phyloP scores from a whole-genome alignment of 139 green algal species.

The Chlamydomonas schloesseri region DNA sequence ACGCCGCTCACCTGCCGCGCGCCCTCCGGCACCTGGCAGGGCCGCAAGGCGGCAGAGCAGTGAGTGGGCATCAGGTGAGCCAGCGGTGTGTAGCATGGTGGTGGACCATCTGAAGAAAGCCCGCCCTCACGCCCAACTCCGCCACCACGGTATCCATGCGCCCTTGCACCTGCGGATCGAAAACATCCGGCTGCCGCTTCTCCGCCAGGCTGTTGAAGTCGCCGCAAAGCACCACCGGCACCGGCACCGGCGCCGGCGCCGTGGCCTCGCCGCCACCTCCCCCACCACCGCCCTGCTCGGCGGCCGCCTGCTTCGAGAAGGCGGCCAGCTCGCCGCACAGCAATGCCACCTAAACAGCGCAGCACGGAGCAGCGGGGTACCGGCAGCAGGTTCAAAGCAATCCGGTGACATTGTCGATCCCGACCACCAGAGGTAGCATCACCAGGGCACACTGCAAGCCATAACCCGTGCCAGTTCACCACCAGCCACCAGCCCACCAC shows the following conservation, averaged over 20 bases:
- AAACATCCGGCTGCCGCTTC: conserved; percentile 43
- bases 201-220: conserved; percentile 62
- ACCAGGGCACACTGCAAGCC: too few species aligned
- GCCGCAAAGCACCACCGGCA: conserved; percentile 55
- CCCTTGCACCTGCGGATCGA: conserved; percentile 25
- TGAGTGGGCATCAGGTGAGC: not conserved
- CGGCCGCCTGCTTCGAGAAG: conserved; percentile 3
- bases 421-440: too few species aligned
- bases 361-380: too few species aligned
- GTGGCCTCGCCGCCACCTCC: not conserved
- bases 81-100: too few species aligned
- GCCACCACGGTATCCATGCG: too few species aligned
- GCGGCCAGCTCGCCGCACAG: conserved; percentile 38
- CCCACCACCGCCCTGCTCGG: not conserved
- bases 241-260: not conserved
- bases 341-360: conserved; percentile 45
- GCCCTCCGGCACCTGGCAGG: not conserved
- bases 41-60: not conserved
- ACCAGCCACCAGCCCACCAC: too few species aligned
- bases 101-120: too few species aligned
- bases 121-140: too few species aligned
- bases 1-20: conserved; percentile 39
- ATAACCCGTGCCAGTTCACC: too few species aligned
- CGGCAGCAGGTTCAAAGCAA: too few species aligned
- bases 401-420: too few species aligned